phyloP scores from a whole-genome alignment of 2,329 filamentous ascomycete genomes.

The Hypoxylon rubiginosum region DNA sequence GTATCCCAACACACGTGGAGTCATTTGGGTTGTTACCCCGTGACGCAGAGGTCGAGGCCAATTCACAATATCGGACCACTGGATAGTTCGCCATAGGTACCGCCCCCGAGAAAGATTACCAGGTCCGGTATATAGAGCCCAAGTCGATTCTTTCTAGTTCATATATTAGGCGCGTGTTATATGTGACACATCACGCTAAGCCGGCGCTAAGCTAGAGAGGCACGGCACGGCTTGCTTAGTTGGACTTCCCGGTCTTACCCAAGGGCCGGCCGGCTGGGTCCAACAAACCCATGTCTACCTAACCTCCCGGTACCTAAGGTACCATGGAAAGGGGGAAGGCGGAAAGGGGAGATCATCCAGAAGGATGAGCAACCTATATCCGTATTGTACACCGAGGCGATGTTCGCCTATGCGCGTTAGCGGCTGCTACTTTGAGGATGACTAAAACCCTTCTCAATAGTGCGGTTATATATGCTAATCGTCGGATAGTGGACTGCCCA shows the following conservation, averaged over 20 bases:
- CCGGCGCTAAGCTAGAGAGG: background rate
- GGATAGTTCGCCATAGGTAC: background rate
- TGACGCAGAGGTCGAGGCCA: constrained; percentile 9
- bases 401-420: constrained; percentile 25
- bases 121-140: background rate
- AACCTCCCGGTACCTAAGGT: background rate
- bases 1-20: constrained; percentile 28
- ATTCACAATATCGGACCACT: constrained; percentile 9
- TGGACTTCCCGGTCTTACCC: constrained; percentile 1
- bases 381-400: constrained; percentile 14
- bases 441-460: constrained; percentile 8
- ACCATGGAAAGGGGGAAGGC: background rate
- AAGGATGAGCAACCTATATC: constrained; percentile 23
- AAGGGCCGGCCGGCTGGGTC: constrained; percentile 3
- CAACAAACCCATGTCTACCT: background rate
- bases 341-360: background rate
- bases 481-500: too few species aligned
- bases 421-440: constrained; percentile 5
- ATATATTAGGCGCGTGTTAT: background rate
- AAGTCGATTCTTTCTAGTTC: background rate
- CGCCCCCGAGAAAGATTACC: background rate
- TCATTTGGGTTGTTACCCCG: constrained; percentile 2
- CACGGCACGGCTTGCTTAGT: constrained; percentile 2
- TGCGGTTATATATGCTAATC: constrained; percentile 1
- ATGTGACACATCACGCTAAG: background rate